A percentile compares a stretch with the other conserved stretches of the same genome.
Evolutionary conservation across 2,329 filamentous ascomycete species (phyloP).

Genomic region (Penicillium expansum): DNA sequence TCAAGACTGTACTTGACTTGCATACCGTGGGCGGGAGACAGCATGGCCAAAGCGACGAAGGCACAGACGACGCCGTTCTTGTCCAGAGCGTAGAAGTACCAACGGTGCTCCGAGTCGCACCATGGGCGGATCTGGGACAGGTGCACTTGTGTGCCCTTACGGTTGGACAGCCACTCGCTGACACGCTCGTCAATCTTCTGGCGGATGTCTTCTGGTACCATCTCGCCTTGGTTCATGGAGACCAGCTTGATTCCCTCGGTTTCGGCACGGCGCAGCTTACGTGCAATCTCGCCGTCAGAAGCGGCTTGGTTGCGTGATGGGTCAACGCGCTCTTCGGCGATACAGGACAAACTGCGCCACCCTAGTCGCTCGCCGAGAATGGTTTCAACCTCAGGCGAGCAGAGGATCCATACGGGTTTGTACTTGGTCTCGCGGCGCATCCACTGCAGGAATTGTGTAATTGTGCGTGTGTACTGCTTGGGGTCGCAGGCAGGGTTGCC

Average conservation of each 20-base stretch:
- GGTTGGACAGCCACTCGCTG: slow-evolving; percentile 72
- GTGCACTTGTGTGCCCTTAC: slow-evolving; percentile 84
- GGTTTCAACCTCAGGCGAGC: slow-evolving; percentile 74
- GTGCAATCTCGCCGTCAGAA: slow-evolving; percentile 64
- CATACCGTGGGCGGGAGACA: slow-evolving; percentile 78
- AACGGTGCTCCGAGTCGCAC: slow-evolving; percentile 77
- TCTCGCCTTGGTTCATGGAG: slow-evolving; percentile 65
- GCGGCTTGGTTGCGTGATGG: slow-evolving; percentile 65
- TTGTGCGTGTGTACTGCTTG: slow-evolving; percentile 71
- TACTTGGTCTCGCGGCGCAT: slow-evolving; percentile 68
- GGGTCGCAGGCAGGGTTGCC: slow-evolving; percentile 83
- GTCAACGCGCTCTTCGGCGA: slow-evolving; percentile 83
- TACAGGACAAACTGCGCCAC: slow-evolving; percentile 86
- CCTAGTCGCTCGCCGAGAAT: slow-evolving; percentile 75
- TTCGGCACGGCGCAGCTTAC: slow-evolving; percentile 77
- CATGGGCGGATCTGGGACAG: slow-evolving; percentile 86
- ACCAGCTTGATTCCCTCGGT: slow-evolving; percentile 79
- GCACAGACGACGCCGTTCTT: slow-evolving; percentile 69
- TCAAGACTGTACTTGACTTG: slow-evolving; percentile 96
- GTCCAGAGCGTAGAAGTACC: slow-evolving; percentile 79
- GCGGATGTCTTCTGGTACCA: slow-evolving; percentile 64
- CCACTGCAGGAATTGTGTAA: slow-evolving; percentile 71
- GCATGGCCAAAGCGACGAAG: slow-evolving; percentile 78
- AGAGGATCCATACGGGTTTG: slow-evolving; percentile 85
- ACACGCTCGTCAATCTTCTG: slow-evolving; percentile 70